Evolutionary conservation across 257 asterid species (phyloP).

Genomic region (Penstemon barbatus): DNA sequence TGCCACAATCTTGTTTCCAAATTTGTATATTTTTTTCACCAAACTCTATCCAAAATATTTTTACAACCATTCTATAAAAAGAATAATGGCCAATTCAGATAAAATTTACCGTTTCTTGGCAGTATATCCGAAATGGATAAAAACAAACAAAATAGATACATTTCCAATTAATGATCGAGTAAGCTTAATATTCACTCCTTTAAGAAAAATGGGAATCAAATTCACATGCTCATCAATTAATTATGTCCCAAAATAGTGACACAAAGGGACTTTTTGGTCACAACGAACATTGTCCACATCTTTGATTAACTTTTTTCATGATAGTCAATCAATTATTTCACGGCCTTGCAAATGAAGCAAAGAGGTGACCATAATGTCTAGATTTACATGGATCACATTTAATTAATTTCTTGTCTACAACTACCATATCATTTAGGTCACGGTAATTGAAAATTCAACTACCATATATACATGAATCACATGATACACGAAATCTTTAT

Average conservation of each 20-base stretch:
- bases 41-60: too few species aligned
- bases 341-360: conserved; percentile 32
- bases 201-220: conserved; percentile 33
- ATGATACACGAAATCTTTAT: conserved; percentile 31
- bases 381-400: conserved; percentile 30
- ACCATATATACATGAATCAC: conserved; percentile 32
- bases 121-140: too few species aligned
- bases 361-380: conserved; percentile 28
- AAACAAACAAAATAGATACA: too few species aligned
- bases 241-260: conserved; percentile 25
- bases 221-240: conserved; percentile 31
- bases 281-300: conserved; percentile 28
- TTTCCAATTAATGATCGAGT: conserved; percentile 18
- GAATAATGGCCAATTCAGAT: too few species aligned
- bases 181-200: conserved; percentile 35
- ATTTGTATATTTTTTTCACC: too few species aligned
- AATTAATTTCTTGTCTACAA: neutral
- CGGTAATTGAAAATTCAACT: conserved; percentile 35
- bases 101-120: too few species aligned
- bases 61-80: too few species aligned
- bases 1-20: too few species aligned
- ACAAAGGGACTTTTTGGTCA: conserved; percentile 27
- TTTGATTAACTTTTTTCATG: conserved; percentile 12
- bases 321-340: conserved; percentile 33
- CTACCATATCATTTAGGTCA: conserved; percentile 36